These are phyloP conservation scores for Clarkia xantiana DNA, from an alignment of 345 rosid genomes.

Conservation along the genomic window DNA sequence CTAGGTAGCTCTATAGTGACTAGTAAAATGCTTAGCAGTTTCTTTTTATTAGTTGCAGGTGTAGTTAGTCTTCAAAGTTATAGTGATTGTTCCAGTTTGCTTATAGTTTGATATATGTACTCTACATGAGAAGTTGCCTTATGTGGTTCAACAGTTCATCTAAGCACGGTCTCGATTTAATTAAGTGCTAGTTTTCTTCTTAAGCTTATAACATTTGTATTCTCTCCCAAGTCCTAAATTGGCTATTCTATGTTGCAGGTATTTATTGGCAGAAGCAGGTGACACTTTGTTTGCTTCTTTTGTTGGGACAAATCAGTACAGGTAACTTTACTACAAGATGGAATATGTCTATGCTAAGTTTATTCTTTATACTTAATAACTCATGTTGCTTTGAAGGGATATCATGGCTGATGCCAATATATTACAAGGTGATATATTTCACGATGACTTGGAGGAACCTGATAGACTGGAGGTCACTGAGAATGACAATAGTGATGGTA, in stretches of 20 bases:
- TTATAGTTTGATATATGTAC: no score
- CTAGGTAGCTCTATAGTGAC: no score
- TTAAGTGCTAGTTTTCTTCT: background rate
- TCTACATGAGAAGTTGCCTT: no score
- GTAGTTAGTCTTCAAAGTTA: no score
- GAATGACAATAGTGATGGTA: slow-evolving; percentile 21
- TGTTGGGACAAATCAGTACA: slow-evolving; percentile 87
- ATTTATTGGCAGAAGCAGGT: slow-evolving; percentile 85
- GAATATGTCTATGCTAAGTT: background rate
- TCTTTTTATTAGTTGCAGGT: no score
- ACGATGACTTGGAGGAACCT: slow-evolving; percentile 54
- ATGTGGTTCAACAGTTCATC: no score
- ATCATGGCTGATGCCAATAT: slow-evolving; percentile 85
- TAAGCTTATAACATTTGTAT: background rate
- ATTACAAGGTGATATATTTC: slow-evolving; percentile 86
- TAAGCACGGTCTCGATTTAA: no score
- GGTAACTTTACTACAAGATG: slow-evolving; percentile 32
- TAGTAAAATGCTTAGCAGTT: no score
- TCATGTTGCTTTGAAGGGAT: slow-evolving; percentile 44
- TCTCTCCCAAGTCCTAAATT: slow-evolving; percentile 1
- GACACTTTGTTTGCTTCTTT: slow-evolving; percentile 94
- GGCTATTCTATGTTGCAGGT: slow-evolving; percentile 28
- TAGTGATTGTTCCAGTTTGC: no score
- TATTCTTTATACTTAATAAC: background rate
- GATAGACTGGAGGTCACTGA: slow-evolving; percentile 30